Percentiles rank a stretch among this genome's conserved stretches.
phyloP scores from a whole-genome alignment of 805 yeast genomes.

The Suhomyces sp. region DNA sequence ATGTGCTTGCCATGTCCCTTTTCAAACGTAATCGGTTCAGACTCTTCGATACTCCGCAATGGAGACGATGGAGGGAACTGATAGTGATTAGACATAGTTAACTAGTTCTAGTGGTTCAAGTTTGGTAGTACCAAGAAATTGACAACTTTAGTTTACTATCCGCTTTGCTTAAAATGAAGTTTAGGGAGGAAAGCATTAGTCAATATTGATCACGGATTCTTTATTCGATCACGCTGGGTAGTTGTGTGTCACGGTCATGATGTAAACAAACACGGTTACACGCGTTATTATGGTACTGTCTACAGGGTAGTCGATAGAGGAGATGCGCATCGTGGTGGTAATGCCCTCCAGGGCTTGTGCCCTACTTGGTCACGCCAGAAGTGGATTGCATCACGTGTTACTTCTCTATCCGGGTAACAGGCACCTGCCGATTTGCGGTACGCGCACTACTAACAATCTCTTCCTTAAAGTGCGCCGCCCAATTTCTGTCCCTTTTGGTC shows the following conservation, averaged over 20 bases:
- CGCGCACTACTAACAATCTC: too few species aligned
- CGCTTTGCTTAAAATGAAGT: too few species aligned
- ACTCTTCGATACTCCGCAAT: conserved; percentile 30
- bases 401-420: not conserved
- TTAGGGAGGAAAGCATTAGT: too few species aligned
- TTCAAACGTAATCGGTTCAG: conserved; percentile 14
- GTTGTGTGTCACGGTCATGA: conserved; percentile 2
- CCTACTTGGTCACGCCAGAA: too few species aligned
- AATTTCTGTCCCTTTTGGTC: not conserved
- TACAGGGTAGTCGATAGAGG: too few species aligned
- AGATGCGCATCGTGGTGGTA: not conserved
- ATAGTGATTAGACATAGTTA: conserved; percentile 14
- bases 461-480: too few species aligned
- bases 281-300: not conserved
- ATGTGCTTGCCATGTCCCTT: too few species aligned
- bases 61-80: conserved; percentile 59
- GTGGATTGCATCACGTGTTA: not conserved
- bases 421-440: too few species aligned
- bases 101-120: too few species aligned
- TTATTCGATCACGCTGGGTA: not conserved
- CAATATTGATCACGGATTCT: too few species aligned
- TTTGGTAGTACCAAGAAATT: too few species aligned
- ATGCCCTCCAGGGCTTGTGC: conserved; percentile 1
- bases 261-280: conserved; percentile 5
- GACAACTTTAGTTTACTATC: too few species aligned